Base-by-base conservation (phyloP, 345 rosid species). In the Moricandia moricandioides region DNA sequence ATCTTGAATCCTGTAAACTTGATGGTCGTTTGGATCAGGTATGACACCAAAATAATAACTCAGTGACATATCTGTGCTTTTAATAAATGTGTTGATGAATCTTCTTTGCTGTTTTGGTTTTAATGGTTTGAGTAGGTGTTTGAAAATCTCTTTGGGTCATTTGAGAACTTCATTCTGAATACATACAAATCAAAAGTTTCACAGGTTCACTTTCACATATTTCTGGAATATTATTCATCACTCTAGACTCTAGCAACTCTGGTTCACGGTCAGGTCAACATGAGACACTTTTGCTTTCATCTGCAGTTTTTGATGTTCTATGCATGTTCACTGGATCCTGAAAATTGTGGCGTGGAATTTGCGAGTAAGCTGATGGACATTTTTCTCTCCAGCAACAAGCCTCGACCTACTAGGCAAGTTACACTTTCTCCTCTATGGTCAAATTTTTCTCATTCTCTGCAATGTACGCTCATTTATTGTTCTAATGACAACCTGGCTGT, bases 241-340 rank as follows among this genome's bases (percentile, higher is more conserved):
- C 24, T 21, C 24, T 21, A 21, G 24, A 21, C 24, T 21, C 24
- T 21, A 21, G 24, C 24, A 21, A 21, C n/a, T n/a, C n/a, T 21
- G 24, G 24, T 21, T 21, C 24, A 21, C 24, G 24, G 24, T 21
- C 24, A 21, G 24, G 24, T 21, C 24, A 21, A 21, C 30, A 0
- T 49, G 10, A 71, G 54, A 27, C 33, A 66, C 68, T 70, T 26
- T 1, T 64, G 34, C 18, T 75, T 17, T 71, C 5, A 26, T 65
- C 47, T 87, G 87, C 91, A 93, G 98, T 93, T 93, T 76, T 85
- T 91, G 40, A 77, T 93, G 84, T 93, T 93, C 85, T 89, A 89
- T 66, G 94, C 90, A 8, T 93, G 96, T 71, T 85, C 96, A 1
- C 78, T 93, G 65, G 97, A 91, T 86, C 94, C 97, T 21, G 91